Percentiles rank a stretch among this genome's conserved stretches.
phyloP scores from a whole-genome alignment of 2,329 filamentous ascomycete species.

The Claviceps capensis region DNA sequence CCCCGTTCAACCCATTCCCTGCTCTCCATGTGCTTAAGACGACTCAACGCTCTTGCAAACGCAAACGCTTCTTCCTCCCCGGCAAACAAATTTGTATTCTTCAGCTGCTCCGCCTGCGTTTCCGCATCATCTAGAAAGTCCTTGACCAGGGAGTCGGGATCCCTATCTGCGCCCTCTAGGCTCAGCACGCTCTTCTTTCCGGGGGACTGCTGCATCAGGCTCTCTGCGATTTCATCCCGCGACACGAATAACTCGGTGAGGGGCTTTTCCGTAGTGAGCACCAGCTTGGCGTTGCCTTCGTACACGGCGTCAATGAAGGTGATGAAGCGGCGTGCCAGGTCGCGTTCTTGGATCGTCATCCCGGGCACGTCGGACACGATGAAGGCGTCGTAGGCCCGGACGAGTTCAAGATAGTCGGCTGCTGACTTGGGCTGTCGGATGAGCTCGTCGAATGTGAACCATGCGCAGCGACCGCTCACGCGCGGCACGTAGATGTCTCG shows the following conservation, averaged over 20 bases:
- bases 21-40: conserved; percentile 85
- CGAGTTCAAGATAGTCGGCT: conserved; percentile 88
- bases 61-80: conserved; percentile 96
- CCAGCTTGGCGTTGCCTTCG: conserved; percentile 82
- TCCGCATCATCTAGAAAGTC: conserved; percentile 83
- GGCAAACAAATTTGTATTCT: conserved; percentile 74
- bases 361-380: conserved; percentile 82
- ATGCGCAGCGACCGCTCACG: conserved; percentile 76
- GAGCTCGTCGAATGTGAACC: conserved; percentile 86
- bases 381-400: conserved; percentile 81
- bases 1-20: conserved; percentile 87
- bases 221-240: conserved; percentile 49
- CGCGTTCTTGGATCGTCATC: conserved; percentile 77
- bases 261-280: conserved; percentile 79
- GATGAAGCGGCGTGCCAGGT: conserved; percentile 85
- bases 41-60: conserved; percentile 75
- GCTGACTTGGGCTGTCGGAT: conserved; percentile 82
- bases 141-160: conserved; percentile 25
- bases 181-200: not conserved
- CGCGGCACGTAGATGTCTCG: conserved; percentile 76
- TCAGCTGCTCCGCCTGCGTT: conserved; percentile 70
- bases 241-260: conserved; percentile 78
- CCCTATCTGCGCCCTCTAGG: conserved; percentile 4
- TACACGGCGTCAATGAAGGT: conserved; percentile 97
- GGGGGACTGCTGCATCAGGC: conserved; percentile 26